phyloP scores from a whole-genome alignment of 2,329 filamentous ascomycete species.

The Fusarium caatingaense region DNA sequence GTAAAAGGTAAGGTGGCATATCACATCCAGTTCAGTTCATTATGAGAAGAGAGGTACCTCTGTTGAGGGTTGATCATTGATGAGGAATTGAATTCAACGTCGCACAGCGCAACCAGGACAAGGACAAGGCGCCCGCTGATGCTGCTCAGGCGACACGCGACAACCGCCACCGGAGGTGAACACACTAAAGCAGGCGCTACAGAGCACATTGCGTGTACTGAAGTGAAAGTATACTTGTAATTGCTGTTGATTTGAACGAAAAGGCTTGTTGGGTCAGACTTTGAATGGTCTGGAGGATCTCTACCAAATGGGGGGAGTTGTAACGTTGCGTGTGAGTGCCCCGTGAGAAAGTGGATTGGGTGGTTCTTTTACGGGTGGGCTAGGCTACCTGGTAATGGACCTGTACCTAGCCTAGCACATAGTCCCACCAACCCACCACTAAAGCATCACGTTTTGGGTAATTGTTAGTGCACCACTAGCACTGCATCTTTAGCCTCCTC shows the following conservation, averaged over 20 bases:
- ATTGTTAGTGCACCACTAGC: conserved; percentile 14
- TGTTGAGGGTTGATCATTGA: conserved; percentile 2
- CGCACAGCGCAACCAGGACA: conserved; percentile 29
- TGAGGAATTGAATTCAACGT: conserved; percentile 38
- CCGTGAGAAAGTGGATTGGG: conserved; percentile 37
- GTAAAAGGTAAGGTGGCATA: conserved; percentile 23
- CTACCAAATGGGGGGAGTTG: conserved; percentile 35
- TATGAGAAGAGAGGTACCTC: conserved; percentile 1
- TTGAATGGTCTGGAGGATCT: conserved; percentile 31
- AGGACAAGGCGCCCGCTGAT: conserved; percentile 12
- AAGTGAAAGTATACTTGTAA: conserved; percentile 8
- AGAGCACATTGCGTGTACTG: background rate
- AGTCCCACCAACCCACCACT: conserved; percentile 4
- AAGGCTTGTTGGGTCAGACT: conserved; percentile 30
- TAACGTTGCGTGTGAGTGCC: conserved; percentile 40
- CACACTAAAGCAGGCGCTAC: conserved; percentile 11
- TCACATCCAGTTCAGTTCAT: conserved; percentile 11
- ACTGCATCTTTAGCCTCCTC: background rate
- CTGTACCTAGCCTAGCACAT: background rate
- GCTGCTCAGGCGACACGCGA: conserved; percentile 28
- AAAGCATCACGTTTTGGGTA: background rate
- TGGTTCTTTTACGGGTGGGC: background rate
- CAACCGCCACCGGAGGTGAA: conserved; percentile 32
- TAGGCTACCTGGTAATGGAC: background rate
- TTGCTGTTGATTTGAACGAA: conserved; percentile 8